A percentile compares a stretch with the other conserved stretches of the same genome.
Conservation (phyloP, 2,329 filamentous ascomycete species). For the Fusarium virguliforme region DNA sequence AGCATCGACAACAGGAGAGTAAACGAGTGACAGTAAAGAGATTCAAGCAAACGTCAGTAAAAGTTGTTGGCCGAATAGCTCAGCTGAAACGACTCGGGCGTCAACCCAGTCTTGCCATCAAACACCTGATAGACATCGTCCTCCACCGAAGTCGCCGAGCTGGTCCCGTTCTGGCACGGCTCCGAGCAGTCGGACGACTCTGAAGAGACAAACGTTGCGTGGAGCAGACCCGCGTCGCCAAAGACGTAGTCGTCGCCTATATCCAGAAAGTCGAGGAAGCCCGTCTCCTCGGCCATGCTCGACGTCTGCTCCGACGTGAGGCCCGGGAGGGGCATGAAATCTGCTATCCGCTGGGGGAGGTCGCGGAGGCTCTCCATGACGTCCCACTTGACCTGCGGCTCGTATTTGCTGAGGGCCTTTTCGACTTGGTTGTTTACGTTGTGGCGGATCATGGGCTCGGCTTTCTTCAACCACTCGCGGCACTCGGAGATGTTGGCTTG, state of each 20-base stretch:
- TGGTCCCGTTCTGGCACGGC: slow-evolving; percentile 26
- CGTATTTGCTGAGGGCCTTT: slow-evolving; percentile 20
- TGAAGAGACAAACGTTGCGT: neutral
- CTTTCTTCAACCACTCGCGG: slow-evolving; percentile 31
- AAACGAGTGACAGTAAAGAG: neutral
- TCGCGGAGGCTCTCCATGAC: slow-evolving; percentile 31
- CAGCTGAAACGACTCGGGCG: slow-evolving; percentile 5
- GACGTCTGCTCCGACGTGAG: slow-evolving; percentile 37
- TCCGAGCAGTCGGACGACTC: slow-evolving; percentile 37
- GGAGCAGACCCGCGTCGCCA: slow-evolving; percentile 7
- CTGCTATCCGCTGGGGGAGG: slow-evolving; percentile 23
- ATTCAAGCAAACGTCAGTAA: neutral
- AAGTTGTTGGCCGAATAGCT: neutral
- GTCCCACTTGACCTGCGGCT: slow-evolving; percentile 23
- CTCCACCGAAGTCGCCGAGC: slow-evolving; percentile 37
- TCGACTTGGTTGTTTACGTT: slow-evolving; percentile 26
- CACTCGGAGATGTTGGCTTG: slow-evolving; percentile 15
- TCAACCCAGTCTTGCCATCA: slow-evolving; percentile 17
- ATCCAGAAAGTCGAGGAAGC: slow-evolving; percentile 20
- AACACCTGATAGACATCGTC: slow-evolving; percentile 33
- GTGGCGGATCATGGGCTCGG: slow-evolving; percentile 25
- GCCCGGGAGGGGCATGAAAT: slow-evolving; percentile 27
- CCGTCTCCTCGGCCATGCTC: slow-evolving; percentile 8
- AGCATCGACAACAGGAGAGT: neutral
- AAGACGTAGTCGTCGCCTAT: slow-evolving; percentile 16